These are phyloP conservation scores for Boletellus emodensis DNA, from an alignment of 768 basidiomycete genomes.

Conservation along the genomic window DNA sequence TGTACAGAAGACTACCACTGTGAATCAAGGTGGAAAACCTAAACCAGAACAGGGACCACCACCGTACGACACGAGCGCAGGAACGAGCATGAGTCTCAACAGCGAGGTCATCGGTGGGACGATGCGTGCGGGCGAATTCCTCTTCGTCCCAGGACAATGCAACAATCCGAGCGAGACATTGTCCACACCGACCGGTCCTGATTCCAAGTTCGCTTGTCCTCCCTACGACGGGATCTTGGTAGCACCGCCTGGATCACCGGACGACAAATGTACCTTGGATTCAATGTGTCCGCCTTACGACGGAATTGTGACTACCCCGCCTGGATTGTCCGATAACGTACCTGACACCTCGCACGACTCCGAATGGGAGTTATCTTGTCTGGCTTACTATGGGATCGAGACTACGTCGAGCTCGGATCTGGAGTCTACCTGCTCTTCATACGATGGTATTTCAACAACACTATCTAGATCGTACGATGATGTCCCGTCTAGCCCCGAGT, in stretches of 20 bases:
- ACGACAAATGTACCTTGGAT: no score
- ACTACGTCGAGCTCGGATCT: background rate
- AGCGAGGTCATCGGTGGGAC: conserved; percentile 17
- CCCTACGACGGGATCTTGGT: background rate
- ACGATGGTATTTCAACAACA: background rate
- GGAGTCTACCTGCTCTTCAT: background rate
- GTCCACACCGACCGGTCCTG: background rate
- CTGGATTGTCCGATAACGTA: no score
- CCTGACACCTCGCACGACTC: no score
- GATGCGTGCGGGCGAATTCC: conserved; percentile 4
- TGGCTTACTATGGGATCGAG: no score
- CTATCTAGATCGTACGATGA: background rate
- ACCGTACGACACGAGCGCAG: conserved; percentile 12
- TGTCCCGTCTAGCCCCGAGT: background rate
- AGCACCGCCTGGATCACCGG: no score
- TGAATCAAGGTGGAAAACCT: background rate
- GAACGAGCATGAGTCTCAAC: conserved; percentile 4
- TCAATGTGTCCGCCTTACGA: no score
- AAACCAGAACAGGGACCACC: background rate
- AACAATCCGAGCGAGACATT: background rate
- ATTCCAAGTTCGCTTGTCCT: no score
- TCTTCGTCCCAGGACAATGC: conserved; percentile 4
- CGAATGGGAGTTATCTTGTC: no score
- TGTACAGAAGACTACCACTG: background rate
- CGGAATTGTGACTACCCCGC: no score